phyloP scores from a whole-genome alignment of 192 early-diverging fungal species.

The Podila epicladia region DNA sequence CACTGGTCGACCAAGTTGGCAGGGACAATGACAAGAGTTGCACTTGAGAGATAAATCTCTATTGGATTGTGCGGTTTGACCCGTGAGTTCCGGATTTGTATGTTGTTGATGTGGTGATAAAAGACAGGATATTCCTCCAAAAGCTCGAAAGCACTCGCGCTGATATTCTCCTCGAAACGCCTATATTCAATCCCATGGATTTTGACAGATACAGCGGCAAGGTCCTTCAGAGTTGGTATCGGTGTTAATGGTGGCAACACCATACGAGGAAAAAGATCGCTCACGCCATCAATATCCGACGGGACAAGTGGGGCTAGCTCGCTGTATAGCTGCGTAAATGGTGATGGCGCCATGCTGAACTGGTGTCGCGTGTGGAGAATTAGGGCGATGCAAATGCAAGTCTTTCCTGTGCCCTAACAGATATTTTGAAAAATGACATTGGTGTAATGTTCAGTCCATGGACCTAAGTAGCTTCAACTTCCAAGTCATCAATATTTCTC shows the following conservation, averaged over 20 bases:
- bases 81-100: conserved; percentile 15
- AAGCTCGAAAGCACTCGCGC: conserved; percentile 24
- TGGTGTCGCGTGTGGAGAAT: conserved; percentile 71
- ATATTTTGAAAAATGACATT: not conserved
- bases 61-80: not conserved
- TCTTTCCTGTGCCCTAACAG: conserved; percentile 80
- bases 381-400: conserved; percentile 74
- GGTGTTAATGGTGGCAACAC: not conserved
- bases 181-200: conserved; percentile 58
- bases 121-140: conserved; percentile 64
- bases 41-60: conserved; percentile 67
- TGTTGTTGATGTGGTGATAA: conserved; percentile 58
- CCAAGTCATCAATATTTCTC: not conserved
- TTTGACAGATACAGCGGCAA: conserved; percentile 58
- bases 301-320: conserved; percentile 48
- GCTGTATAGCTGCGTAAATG: conserved; percentile 47
- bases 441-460: not conserved
- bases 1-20: conserved; percentile 73
- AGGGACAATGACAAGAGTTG: conserved; percentile 72
- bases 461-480: not conserved
- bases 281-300: not conserved
- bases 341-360: conserved; percentile 56
- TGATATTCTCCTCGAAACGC: conserved; percentile 50
- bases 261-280: not conserved
- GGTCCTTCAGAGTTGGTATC: conserved; percentile 48